Evolutionary conservation across 352 stramenopile species (phyloP).

Genomic region (Globisporangium middletonii): DNA sequence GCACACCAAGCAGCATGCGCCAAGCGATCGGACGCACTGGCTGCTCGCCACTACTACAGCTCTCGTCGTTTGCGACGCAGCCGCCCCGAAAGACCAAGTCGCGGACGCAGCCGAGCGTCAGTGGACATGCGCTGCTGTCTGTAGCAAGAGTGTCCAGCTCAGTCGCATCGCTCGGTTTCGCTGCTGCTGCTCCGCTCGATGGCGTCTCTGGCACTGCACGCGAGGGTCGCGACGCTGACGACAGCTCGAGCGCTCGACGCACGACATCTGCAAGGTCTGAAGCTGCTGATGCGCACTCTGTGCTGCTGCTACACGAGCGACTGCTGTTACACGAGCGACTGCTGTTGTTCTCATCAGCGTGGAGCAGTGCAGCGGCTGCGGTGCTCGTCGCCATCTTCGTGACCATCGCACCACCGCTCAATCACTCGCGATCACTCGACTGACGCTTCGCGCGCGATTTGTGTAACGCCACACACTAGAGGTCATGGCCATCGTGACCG

Average conservation of each 20-base stretch:
- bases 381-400: constrained; percentile 10
- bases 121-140: background rate
- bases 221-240: background rate
- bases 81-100: constrained; percentile 13
- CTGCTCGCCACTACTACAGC: too few relatives aligned
- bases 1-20: constrained; percentile 33
- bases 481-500: too few relatives aligned
- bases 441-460: too few relatives aligned
- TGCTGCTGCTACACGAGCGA: background rate
- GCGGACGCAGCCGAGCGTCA: constrained; percentile 21
- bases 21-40: constrained; percentile 24
- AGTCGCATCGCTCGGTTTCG: background rate
- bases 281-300: background rate
- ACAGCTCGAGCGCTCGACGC: background rate
- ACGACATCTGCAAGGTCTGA: background rate
- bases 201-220: background rate
- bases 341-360: constrained; percentile 3
- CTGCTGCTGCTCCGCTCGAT: background rate
- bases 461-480: too few relatives aligned
- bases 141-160: background rate
- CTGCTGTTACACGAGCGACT: background rate
- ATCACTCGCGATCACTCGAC: too few relatives aligned
- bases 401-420: constrained; percentile 1
- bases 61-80: background rate
- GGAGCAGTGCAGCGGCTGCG: background rate